A percentile compares a stretch with the other conserved stretches of the same genome.
Evolutionary conservation across 805 yeast genomes (phyloP).

Genomic region (Ascoidea tarda): DNA sequence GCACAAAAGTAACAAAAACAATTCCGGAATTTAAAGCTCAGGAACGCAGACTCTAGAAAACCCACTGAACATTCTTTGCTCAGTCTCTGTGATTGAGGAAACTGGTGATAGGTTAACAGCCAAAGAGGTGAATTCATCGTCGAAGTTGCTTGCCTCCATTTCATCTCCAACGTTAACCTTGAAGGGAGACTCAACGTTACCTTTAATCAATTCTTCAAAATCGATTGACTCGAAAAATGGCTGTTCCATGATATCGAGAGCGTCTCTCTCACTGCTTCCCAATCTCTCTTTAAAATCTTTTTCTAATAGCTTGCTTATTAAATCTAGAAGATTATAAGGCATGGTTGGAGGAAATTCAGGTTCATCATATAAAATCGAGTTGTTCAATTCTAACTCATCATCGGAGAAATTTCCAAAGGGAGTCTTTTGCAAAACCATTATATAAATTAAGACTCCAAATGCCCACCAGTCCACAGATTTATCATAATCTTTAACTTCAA

Average conservation of each 20-base stretch:
- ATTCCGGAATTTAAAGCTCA: background rate
- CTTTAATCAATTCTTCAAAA: too few relatives aligned
- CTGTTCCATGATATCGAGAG: background rate
- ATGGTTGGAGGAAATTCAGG: background rate
- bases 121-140: background rate
- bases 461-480: background rate
- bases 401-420: background rate
- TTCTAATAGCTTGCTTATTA: background rate
- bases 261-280: background rate
- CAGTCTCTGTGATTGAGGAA: background rate
- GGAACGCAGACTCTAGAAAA: background rate
- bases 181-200: background rate
- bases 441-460: background rate
- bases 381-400: background rate
- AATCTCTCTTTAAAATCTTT: background rate
- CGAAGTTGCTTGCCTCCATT: background rate
- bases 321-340: background rate
- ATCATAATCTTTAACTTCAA: background rate
- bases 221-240: background rate
- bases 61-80: background rate
- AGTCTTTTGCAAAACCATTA: background rate
- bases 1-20: too few relatives aligned
- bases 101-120: background rate
- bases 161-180: background rate
- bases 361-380: background rate